A percentile compares a stretch with the other conserved stretches of the same genome.
phyloP scores from a whole-genome alignment of 164 flowering plant species.

The Houttuynia cordata region DNA sequence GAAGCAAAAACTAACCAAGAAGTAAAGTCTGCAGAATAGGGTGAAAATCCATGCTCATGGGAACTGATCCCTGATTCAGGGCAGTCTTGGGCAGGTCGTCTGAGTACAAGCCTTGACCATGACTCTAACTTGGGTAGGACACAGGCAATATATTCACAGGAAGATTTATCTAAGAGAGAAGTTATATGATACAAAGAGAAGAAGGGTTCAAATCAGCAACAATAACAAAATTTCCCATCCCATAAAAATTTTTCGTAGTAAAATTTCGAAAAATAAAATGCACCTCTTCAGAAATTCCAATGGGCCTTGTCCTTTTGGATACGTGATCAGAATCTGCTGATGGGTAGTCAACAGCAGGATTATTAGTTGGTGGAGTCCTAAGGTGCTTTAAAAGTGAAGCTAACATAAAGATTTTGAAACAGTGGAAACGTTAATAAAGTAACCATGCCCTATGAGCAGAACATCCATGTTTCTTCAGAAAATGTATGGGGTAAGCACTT shows the following conservation, averaged over 20 bases:
- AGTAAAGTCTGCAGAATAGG: slow-evolving; percentile 39
- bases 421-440: slow-evolving; percentile 1
- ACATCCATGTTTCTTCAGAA: neutral
- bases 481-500: neutral
- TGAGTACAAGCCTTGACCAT: slow-evolving; percentile 9
- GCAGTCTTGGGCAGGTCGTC: slow-evolving; percentile 44
- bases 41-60: slow-evolving; percentile 60
- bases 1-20: slow-evolving; percentile 24
- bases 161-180: slow-evolving; percentile 45
- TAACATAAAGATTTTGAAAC: slow-evolving; percentile 5
- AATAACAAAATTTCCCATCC: neutral
- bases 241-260: neutral
- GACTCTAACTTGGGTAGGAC: slow-evolving; percentile 29
- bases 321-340: slow-evolving; percentile 86
- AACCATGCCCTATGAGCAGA: neutral
- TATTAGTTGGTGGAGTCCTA: slow-evolving; percentile 65
- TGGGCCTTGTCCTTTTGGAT: slow-evolving; percentile 63
- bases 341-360: slow-evolving; percentile 68
- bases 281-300: slow-evolving; percentile 91
- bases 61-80: slow-evolving; percentile 28
- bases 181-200: neutral
- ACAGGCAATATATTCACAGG: slow-evolving; percentile 68
- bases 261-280: neutral
- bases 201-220: neutral
- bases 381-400: slow-evolving; percentile 24